A percentile compares a stretch with the other conserved stretches of the same genome.
phyloP scores from a whole-genome alignment of 108 stramenopile species.

The Chaetoceros tenuissimus region DNA sequence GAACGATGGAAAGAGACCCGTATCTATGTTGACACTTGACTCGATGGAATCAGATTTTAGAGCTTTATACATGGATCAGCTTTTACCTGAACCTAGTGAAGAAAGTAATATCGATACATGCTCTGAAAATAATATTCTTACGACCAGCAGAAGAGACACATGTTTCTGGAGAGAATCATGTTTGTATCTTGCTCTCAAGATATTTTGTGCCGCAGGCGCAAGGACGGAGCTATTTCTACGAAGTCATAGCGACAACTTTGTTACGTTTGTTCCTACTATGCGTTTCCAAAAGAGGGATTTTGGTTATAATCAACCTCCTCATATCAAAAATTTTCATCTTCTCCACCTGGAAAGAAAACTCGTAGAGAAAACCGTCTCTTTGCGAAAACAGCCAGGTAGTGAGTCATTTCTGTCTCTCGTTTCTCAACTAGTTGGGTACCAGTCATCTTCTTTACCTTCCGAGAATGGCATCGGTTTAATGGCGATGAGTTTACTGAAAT shows the following conservation, averaged over 20 bases:
- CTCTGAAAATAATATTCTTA: conserved; percentile 4
- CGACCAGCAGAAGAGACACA: conserved; percentile 17
- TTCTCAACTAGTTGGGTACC: not conserved
- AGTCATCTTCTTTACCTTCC: not conserved
- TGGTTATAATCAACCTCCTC: conserved; percentile 20
- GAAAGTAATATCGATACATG: conserved; percentile 2
- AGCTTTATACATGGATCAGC: not conserved
- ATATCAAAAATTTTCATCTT: conserved; percentile 15
- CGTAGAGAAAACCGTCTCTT: conserved; percentile 22
- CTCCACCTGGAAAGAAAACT: not conserved
- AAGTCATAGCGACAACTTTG: conserved; percentile 12
- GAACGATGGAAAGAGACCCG: not conserved
- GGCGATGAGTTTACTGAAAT: conserved; percentile 1
- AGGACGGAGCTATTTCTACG: conserved; percentile 49
- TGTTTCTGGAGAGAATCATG: conserved; percentile 47
- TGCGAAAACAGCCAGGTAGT: conserved; percentile 12
- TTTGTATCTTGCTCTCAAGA: conserved; percentile 39
- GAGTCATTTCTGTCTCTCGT: not conserved
- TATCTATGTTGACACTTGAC: not conserved
- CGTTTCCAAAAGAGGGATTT: conserved; percentile 24
- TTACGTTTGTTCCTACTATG: conserved; percentile 31
- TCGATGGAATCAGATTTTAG: not conserved
- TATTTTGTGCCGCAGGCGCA: conserved; percentile 55
- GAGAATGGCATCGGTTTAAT: not conserved
- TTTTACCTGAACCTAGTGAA: not conserved